A percentile compares a stretch with the other conserved stretches of the same genome.
Evolutionary conservation across 1,284 basidiomycete genomes (phyloP).

Genomic region (Malassezia vespertilionis): DNA sequence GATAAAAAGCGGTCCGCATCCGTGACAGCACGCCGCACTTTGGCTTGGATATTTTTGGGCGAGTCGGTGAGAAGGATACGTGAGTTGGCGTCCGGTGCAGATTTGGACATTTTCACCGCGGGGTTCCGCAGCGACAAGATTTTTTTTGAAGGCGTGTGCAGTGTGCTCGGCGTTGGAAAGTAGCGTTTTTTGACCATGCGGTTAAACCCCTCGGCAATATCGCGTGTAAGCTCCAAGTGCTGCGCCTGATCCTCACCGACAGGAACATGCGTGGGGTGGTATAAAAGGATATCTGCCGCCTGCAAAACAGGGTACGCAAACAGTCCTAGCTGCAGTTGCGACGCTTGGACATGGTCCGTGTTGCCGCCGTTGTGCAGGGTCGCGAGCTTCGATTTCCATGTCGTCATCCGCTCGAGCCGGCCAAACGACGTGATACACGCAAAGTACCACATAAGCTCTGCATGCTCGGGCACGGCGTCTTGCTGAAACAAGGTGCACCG

Average conservation of each 20-base stretch:
- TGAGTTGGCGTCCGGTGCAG: conserved; percentile 65
- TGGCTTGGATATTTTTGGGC: conserved; percentile 56
- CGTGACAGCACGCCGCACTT: conserved; percentile 72
- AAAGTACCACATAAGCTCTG: conserved; percentile 82
- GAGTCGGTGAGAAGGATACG: conserved; percentile 77
- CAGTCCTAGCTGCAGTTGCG: conserved; percentile 67
- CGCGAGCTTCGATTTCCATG: conserved; percentile 82
- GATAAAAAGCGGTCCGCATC: conserved; percentile 61
- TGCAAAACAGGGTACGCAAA: conserved; percentile 88
- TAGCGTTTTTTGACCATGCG: conserved; percentile 50
- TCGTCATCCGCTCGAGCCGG: conserved; percentile 76
- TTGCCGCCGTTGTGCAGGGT: conserved; percentile 56
- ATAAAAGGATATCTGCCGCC: conserved; percentile 80
- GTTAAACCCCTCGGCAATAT: conserved; percentile 75
- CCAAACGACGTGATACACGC: conserved; percentile 75
- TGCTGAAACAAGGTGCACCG: conserved; percentile 73
- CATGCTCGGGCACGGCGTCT: conserved; percentile 74
- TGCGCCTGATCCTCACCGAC: conserved; percentile 92
- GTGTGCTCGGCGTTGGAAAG: conserved; percentile 59
- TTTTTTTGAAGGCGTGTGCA: conserved; percentile 61
- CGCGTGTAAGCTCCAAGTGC: conserved; percentile 76
- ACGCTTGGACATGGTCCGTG: conserved; percentile 62
- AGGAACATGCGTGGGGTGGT: conserved; percentile 82
- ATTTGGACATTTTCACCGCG: conserved; percentile 87
- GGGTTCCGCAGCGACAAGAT: conserved; percentile 73